Base-by-base conservation (phyloP, 1,284 basidiomycete genomes). In the Cryptococcus sp. region DNA sequence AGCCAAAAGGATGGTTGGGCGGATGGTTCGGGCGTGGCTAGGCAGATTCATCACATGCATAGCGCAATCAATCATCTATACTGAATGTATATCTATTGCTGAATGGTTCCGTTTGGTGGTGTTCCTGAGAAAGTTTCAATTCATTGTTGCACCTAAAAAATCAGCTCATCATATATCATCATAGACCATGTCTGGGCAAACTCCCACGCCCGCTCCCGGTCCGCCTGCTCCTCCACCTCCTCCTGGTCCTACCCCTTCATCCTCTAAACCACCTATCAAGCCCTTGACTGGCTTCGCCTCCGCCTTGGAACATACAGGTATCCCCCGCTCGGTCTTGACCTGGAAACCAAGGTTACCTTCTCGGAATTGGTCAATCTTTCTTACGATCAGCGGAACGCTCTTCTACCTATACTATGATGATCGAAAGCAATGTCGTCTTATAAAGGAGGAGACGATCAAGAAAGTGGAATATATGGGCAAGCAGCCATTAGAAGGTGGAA, bases 281-380 rank as follows among this genome's bases (percentile, higher is more conserved):
- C 41, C 41, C 4, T 59, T 72, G 7, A 60, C 61, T 31, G 70
- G 67, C 21, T 70, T 66, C 55, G 61, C 61, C 19, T 59, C 63
- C n/a, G 74, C 76, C 7, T 69, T 79, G 32, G 68, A 70, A 55
- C 76, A 75, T 63, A 77, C 78, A 23, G 78, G 78, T 50, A 64
- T 79, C 5, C 78, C 78, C 9, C 70, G 70, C 40, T 63, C 62
- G 4, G 73, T 78, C 14, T 66, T 79, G n/a, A 65, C 63, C 3
- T 77, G 72, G 70, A 74, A 76, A 54, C 78, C 78, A 5, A 65
- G 68, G 18, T 80, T 96, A 36, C 92, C 93, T 5, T 91, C 88
- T 2, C 82, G 90, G 56, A 96, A 96, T 69, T 92, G 89, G 90
- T 46, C 58, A 18, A 91, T 97, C 67, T 97, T 96, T 75, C 80